Conservation (phyloP, 176 grass and related monocot genomes). For the Panicum miliaceum region DNA sequence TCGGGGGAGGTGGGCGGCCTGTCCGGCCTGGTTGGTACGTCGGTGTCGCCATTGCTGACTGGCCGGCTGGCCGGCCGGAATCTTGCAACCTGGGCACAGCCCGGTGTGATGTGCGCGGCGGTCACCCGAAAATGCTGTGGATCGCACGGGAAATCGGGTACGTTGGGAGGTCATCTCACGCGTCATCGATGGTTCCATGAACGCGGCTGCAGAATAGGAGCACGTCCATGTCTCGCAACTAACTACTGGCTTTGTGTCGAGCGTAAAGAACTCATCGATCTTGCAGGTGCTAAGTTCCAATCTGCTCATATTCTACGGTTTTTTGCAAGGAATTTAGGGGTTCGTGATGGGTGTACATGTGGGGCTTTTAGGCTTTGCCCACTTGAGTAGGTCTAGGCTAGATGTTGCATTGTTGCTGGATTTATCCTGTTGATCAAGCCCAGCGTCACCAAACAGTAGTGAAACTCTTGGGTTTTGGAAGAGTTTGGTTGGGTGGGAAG, state of each 20-base stretch:
- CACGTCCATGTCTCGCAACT: not conserved
- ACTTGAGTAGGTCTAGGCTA: not conserved
- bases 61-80: conserved; percentile 19
- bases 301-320: not conserved
- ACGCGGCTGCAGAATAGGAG: not conserved
- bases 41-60: conserved; percentile 46
- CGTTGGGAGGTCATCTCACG: not conserved
- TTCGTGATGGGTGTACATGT: not conserved
- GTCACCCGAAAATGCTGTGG: not conserved
- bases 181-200: not conserved
- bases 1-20: conserved; percentile 13
- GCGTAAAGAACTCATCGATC: not conserved
- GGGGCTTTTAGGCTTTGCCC: conserved; percentile 1
- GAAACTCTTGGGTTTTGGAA: not conserved
- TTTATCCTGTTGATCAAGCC: not conserved
- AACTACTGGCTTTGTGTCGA: not conserved
- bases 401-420: not conserved
- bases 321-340: not conserved
- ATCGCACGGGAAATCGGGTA: not conserved
- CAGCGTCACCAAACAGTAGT: not conserved
- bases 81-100: conserved; percentile 62
- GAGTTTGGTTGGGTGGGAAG: conserved; percentile 27
- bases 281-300: not conserved
- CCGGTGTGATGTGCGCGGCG: not conserved
- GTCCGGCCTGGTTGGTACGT: conserved; percentile 45